Base-by-base conservation (phyloP, 768 basidiomycete genomes). In the Sarcodon aspratus region DNA sequence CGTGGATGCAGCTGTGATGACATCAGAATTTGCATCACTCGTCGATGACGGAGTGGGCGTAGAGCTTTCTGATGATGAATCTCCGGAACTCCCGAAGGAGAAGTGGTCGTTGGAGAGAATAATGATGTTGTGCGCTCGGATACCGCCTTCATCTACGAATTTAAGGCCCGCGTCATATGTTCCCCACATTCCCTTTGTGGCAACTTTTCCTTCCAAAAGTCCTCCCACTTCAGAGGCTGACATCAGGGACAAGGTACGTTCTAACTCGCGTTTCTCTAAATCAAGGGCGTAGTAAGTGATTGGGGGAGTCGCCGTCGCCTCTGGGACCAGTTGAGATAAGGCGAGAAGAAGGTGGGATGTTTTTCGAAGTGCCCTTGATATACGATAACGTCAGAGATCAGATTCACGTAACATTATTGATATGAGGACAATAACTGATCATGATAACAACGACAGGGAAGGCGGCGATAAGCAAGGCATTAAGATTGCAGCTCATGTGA, bases 251-350 rank as follows among this genome's bases (percentile, higher is more conserved):
- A 98, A 75, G 7, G 90, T 86, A 33, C 91, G 81, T 50, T 80
- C 75, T 21, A 98, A 79, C 59, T 96, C 93, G 44, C 75, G 78
- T 55, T 83, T 74, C 62, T 96, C 92, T 32, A 98, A 79, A 60
- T 98, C 96, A 47, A 99, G 85, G 15, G 95, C 92, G 68, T 86
- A 90, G 62, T 93, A 94, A 1, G 79, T 85, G 58, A 85, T 78
- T 1, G 82, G 78, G 2, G 79, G 65, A 1, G 61, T 55, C 1
- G 61, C 48, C 9, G 59, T 60, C 5, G 56, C 52, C 15, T 58
- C 59, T 15, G 70, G 59, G 7, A 80, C 72, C 12, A 78, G 62
- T 31, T 67, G 67, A 13, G 90, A 78, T 13, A 94, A 68, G 1
- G 85, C 84, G 17, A 69, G 71, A 18, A 96, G 73, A 45, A 99